A percentile compares a stretch with the other conserved stretches of the same genome.
These are phyloP conservation scores for Entomophthora muscae DNA, from an alignment of 371 early-diverging fungal species.

Conservation along the genomic window DNA sequence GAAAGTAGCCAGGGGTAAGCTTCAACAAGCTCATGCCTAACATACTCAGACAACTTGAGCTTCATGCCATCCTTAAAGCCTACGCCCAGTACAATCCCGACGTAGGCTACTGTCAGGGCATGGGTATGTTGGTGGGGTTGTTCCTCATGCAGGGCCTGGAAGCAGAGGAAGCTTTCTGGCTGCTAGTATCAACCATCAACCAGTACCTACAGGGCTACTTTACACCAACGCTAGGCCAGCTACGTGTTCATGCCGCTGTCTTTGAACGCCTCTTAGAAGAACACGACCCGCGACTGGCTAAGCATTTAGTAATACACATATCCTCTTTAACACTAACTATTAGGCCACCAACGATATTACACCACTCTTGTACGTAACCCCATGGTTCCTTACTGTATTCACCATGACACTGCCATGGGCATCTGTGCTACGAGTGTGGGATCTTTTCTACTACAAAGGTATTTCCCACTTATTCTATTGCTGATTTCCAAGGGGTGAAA, in stretches of 20 bases:
- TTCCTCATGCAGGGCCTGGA: slow-evolving; percentile 74
- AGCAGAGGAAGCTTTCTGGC: slow-evolving; percentile 79
- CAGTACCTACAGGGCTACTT: slow-evolving; percentile 60
- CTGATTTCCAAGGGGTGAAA: slow-evolving; percentile 34
- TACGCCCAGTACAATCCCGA: slow-evolving; percentile 76
- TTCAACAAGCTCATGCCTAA: slow-evolving; percentile 1
- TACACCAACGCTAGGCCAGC: slow-evolving; percentile 46
- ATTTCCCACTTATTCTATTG: slow-evolving; percentile 4
- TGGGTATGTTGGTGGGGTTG: slow-evolving; percentile 83
- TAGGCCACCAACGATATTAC: slow-evolving; percentile 48
- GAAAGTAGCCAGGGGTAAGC: slow-evolving; percentile 38
- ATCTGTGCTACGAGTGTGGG: slow-evolving; percentile 81
- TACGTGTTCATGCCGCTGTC: slow-evolving; percentile 65
- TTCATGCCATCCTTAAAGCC: slow-evolving; percentile 56
- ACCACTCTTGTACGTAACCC: slow-evolving; percentile 77
- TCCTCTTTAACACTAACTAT: slow-evolving; percentile 3
- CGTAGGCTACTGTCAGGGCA: slow-evolving; percentile 94
- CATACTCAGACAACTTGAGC: slow-evolving; percentile 26
- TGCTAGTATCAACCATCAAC: slow-evolving; percentile 59
- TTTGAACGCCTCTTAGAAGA: slow-evolving; percentile 61
- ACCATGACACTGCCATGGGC: slow-evolving; percentile 83
- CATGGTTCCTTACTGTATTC: slow-evolving; percentile 87
- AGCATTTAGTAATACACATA: slow-evolving; percentile 37
- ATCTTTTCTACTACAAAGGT: slow-evolving; percentile 75
- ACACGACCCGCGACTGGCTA: slow-evolving; percentile 48